Base-by-base conservation (phyloP, 805 yeast genomes). In the Torulaspora franciscae region DNA sequence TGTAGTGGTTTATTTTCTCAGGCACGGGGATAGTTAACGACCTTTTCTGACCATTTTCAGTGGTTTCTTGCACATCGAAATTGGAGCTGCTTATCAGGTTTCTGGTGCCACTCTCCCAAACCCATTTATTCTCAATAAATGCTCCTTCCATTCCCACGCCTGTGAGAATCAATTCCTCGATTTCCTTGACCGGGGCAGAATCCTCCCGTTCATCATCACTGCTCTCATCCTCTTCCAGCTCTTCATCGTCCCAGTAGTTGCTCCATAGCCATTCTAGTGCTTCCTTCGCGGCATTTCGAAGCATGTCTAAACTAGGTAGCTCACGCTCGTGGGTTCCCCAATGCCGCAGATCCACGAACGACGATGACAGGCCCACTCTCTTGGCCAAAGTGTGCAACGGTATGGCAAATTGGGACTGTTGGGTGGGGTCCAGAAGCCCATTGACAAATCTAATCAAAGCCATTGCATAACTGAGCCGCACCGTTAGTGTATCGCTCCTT, bases 301-400 rank as follows among this genome's bases (percentile, higher is more conserved):
- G 69, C 65, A 85, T 72, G 32, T 75, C 79, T 33, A 87, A 55
- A 26, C 83, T 72, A 1, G 97, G 96, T 22, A 93, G 64, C 19
- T 64, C 66, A 13, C 71, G 69, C 56, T 91, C 98, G 63, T 93
- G 99, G 0, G 99, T 91, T 4, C 95, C 90, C 56, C 79, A 76
- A 63, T 93, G 98, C 45, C 99, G 73, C 25, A 88, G 60, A 58
- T 93, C 99, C 0, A 93, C 99, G 64, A 93, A 88, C 57, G 76
- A 76, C 26, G 81, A 72, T 0, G 98, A 96, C 19, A 93, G 68
- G 1, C 77, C 75, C 17, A 86, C 65, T 35, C 75, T 74, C 42
- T 69, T 74, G 0, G 98, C 98, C 19, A 93, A 65, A 5, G 74
- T 72, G 50, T 84, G 83, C 54, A 93, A 67, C 5, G 97, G 90